Evolutionary conservation across 2,329 filamentous ascomycete species (phyloP).

Genomic region (Dothideomycetes sp.): DNA sequence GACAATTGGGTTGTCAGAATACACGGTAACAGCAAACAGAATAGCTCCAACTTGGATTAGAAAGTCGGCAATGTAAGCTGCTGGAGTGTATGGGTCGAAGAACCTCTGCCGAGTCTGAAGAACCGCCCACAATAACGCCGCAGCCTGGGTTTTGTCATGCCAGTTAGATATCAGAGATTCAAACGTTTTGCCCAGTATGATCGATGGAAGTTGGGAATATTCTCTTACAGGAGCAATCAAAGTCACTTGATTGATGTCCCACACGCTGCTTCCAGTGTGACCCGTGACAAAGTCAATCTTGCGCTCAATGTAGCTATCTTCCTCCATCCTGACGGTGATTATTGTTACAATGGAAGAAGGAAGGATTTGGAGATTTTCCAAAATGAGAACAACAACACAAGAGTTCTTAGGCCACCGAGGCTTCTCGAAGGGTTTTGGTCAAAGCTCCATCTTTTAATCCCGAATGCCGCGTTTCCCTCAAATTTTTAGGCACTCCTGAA

Average conservation of each 20-base stretch:
- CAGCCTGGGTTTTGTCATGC: constrained; percentile 48
- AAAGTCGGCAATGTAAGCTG: constrained; percentile 70
- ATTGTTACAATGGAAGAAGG: too few species aligned
- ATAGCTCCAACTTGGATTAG: constrained; percentile 75
- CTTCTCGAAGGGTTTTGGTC: constrained; percentile 3
- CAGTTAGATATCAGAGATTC: constrained; percentile 19
- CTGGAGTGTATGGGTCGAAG: constrained; percentile 64
- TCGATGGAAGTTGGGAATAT: not conserved
- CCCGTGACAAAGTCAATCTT: constrained; percentile 97
- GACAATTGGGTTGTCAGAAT: constrained; percentile 63
- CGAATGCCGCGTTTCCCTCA: not conserved
- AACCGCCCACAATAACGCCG: constrained; percentile 78
- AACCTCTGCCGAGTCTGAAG: constrained; percentile 76
- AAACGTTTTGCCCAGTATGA: constrained; percentile 2
- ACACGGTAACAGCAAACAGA: constrained; percentile 77
- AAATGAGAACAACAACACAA: constrained; percentile 8
- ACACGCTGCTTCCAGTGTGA: constrained; percentile 70
- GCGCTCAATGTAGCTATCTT: constrained; percentile 63
- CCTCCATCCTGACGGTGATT: constrained; percentile 9
- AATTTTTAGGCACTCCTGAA: not conserved
- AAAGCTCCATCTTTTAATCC: not conserved
- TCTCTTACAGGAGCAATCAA: constrained; percentile 71
- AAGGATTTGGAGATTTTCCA: constrained; percentile 6
- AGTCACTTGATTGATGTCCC: constrained; percentile 81
- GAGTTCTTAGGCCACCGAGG: constrained; percentile 10